Evolutionary conservation across 768 basidiomycete species (phyloP), one percentile per base, ranked within the genome.

Genomic region (Naganishia kalamii): DNA sequence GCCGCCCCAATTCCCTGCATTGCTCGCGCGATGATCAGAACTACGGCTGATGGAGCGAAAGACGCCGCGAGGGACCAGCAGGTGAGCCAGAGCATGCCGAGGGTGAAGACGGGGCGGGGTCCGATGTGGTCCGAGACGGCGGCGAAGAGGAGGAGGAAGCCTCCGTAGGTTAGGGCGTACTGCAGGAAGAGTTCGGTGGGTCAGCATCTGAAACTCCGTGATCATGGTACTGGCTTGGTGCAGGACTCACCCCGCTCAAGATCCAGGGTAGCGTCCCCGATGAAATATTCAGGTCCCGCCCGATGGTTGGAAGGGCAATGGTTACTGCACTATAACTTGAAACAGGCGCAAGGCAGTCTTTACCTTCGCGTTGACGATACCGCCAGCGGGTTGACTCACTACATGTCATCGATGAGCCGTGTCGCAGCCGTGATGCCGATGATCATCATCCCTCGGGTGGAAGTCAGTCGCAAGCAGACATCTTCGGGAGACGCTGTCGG

Each of bases 1-100:
- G 88, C 88, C 0, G 82, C 82, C 0, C 88, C 90, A 19, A 88
- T 78, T 2, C 90, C 90, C 70, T 89, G 87, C 11, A 89, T 74
- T 0, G 82, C 90, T 62, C 90, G 83, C 21, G 91, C 80, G 11
- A 91, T 75, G 68, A 85, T 83, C 23, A 92, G 78, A 0, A 83
- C 81, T 17, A 86, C 74, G 10, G 67, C 63, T 84, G 85, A 79
- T 19, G 81, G 79, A 0, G 85, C 79, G 66, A 92, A 87, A 1
- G 83, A 86, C 69, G 85, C 84, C 1, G 80, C 87, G 0, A 91
- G 70, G 0, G 86, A 83, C 64, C 87, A 86, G 0, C 79, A 79
- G 13, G 80, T 74, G 35, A 86, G 80, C 64, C 82, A 79, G 4
- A 78, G 7, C 29, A 84, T 84, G 2, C 90, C 90, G 4, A 80